Percentiles rank a stretch among this genome's conserved stretches.
These are phyloP conservation scores for Septoria petroselini DNA, from an alignment of 2,329 filamentous ascomycete genomes.

Conservation along the genomic window DNA sequence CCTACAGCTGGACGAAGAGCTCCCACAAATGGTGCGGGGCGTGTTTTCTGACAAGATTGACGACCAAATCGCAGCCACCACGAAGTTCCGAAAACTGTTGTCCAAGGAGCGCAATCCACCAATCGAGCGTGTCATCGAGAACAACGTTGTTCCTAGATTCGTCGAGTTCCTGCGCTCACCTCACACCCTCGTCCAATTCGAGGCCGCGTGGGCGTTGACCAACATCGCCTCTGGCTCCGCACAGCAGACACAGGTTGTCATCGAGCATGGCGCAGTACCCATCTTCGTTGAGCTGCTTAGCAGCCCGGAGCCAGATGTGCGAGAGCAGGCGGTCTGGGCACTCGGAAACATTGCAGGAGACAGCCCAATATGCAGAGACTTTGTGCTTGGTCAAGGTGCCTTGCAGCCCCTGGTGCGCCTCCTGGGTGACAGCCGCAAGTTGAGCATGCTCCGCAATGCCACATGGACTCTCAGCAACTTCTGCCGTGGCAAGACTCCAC, in stretches of 20 bases:
- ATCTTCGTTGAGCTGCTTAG: slow-evolving; percentile 96
- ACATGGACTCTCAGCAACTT: slow-evolving; percentile 99
- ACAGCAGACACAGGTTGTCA: slow-evolving; percentile 96
- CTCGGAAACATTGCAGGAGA: slow-evolving; percentile 98
- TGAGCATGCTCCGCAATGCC: slow-evolving; percentile 98
- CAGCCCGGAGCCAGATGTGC: slow-evolving; percentile 95
- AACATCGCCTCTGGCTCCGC: slow-evolving; percentile 98
- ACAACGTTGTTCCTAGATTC: slow-evolving; percentile 93
- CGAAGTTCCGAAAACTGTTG: slow-evolving; percentile 95
- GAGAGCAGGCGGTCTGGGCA: slow-evolving; percentile 98
- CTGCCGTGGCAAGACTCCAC: slow-evolving; percentile 97
- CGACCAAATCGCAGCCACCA: slow-evolving; percentile 92
- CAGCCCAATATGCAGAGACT: slow-evolving; percentile 95
- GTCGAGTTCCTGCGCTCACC: slow-evolving; percentile 97
- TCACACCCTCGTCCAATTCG: slow-evolving; percentile 96
- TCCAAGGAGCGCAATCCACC: slow-evolving; percentile 99
- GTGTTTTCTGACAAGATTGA: slow-evolving; percentile 99
- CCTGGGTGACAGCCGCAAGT: slow-evolving; percentile 93
- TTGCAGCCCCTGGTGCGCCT: slow-evolving; percentile 85
- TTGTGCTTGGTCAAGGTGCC: slow-evolving; percentile 86
- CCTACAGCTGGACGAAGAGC: slow-evolving; percentile 85
- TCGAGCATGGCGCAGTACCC: slow-evolving; percentile 94
- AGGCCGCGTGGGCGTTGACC: slow-evolving; percentile 97
- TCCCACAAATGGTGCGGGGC: slow-evolving; percentile 95
- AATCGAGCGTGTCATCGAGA: slow-evolving; percentile 99